phyloP scores from a whole-genome alignment of 768 basidiomycete species.

The Pisolithus tinctorius region DNA sequence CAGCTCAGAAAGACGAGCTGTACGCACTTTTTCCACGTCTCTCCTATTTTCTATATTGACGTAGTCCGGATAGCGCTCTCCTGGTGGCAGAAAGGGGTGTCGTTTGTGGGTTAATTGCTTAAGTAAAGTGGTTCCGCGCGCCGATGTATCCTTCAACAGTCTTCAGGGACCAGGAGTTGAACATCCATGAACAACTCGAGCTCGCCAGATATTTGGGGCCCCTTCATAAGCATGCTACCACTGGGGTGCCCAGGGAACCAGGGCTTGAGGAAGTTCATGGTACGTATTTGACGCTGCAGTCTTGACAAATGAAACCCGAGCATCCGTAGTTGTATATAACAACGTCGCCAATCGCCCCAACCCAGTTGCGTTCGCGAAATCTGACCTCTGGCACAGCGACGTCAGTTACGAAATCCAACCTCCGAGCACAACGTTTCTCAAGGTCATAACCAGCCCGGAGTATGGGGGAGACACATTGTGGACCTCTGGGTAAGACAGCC shows the following conservation, averaged over 20 bases:
- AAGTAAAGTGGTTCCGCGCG: not conserved
- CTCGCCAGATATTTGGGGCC: constrained; percentile 66
- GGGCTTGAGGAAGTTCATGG: constrained; percentile 76
- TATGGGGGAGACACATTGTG: constrained; percentile 76
- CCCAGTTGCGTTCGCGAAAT: constrained; percentile 56
- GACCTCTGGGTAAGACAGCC: constrained; percentile 60
- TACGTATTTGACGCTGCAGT: constrained; percentile 20
- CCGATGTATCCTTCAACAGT: constrained; percentile 32
- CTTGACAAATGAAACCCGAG: constrained; percentile 1
- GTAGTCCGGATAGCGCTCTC: constrained; percentile 42
- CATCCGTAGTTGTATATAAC: constrained; percentile 57
- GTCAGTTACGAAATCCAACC: constrained; percentile 78
- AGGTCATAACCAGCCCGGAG: constrained; percentile 63
- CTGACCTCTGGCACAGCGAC: constrained; percentile 81
- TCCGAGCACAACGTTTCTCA: constrained; percentile 73
- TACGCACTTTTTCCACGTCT: constrained; percentile 25
- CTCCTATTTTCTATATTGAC: constrained; percentile 4
- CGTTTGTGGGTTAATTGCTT: constrained; percentile 45
- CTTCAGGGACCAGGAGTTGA: constrained; percentile 68
- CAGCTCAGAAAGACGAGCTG: constrained; percentile 75
- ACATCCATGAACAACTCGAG: constrained; percentile 64
- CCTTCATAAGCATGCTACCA: constrained; percentile 79
- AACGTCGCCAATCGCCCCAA: constrained; percentile 60
- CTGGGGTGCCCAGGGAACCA: constrained; percentile 60
- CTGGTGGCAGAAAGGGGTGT: constrained; percentile 72